A percentile compares a stretch with the other conserved stretches of the same genome.
These are phyloP conservation scores for Loxodes magnus DNA, from an alignment of 73 alveolate genomes.

Conservation along the genomic window DNA sequence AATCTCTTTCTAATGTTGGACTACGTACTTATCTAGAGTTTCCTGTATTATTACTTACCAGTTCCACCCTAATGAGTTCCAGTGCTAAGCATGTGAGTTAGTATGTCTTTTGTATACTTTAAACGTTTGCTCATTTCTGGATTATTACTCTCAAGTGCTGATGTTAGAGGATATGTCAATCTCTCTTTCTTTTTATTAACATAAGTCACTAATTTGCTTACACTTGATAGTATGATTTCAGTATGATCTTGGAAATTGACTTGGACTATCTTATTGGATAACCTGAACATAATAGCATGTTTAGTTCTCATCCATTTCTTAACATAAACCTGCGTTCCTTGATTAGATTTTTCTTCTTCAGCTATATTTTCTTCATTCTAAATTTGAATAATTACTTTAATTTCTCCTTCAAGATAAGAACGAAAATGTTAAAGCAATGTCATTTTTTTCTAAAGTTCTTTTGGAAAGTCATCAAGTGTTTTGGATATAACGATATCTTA, in stretches of 20 bases:
- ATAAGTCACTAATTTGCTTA: constrained; percentile 65
- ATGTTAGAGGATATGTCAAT: constrained; percentile 44
- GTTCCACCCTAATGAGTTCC: too few species aligned
- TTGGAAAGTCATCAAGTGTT: constrained; percentile 21
- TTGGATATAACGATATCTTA: constrained; percentile 32
- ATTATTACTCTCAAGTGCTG: constrained; percentile 65
- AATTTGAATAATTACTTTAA: background rate
- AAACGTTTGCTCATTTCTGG: constrained; percentile 82
- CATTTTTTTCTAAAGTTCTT: constrained; percentile 28
- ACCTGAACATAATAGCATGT: constrained; percentile 94
- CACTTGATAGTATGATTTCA: constrained; percentile 73
- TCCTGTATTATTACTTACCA: too few species aligned
- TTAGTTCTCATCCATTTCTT: constrained; percentile 94
- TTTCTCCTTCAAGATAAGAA: constrained; percentile 33
- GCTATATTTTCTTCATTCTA: constrained; percentile 17
- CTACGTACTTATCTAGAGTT: too few species aligned
- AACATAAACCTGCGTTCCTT: constrained; percentile 42
- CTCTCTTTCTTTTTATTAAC: constrained; percentile 75
- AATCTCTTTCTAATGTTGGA: too few species aligned
- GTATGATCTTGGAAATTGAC: constrained; percentile 91
- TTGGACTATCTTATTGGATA: constrained; percentile 90
- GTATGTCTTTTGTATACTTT: constrained; percentile 69
- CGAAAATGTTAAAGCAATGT: constrained; percentile 29
- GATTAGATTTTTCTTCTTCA: background rate
- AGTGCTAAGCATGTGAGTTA: constrained; percentile 63